Conservation (phyloP, 2,329 filamentous ascomycete genomes). For the Triangularia setosa region DNA sequence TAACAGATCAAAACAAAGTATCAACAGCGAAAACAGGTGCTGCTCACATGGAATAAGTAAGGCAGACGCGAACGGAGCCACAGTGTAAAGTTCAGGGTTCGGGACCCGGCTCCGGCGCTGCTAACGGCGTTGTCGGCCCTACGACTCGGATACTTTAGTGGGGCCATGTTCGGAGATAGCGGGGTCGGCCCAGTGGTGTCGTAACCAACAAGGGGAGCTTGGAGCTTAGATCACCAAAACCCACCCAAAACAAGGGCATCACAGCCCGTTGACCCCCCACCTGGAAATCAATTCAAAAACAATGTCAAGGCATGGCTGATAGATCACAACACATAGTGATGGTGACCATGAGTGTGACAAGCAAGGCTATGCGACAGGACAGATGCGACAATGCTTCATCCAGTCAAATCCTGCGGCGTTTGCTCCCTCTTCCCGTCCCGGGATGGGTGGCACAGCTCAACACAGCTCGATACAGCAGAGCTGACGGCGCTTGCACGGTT, state of each 20-base stretch:
- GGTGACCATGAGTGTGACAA: not conserved
- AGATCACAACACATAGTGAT: not conserved
- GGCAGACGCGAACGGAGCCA: not conserved
- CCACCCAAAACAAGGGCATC: not conserved
- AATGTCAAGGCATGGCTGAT: not conserved
- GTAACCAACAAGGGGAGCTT: not conserved
- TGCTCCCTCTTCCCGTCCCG: not conserved
- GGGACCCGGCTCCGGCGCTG: not conserved
- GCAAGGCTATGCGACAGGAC: not conserved
- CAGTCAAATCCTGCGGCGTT: not conserved
- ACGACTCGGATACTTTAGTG: not conserved
- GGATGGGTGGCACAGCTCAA: not conserved
- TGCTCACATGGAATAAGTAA: not conserved
- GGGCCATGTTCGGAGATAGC: not conserved
- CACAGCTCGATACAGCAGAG: not conserved
- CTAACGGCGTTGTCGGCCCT: conserved; percentile 6
- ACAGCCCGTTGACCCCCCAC: not conserved
- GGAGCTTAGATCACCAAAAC: not conserved
- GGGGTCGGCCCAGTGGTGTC: not conserved
- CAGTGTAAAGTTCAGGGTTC: not conserved
- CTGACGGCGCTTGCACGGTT: not conserved
- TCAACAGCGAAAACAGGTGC: not conserved
- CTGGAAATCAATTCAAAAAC: not conserved
- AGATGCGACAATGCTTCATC: not conserved
- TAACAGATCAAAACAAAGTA: not conserved